Conservation (phyloP, 305 asterid genomes). For the Plantago lanceolata region DNA sequence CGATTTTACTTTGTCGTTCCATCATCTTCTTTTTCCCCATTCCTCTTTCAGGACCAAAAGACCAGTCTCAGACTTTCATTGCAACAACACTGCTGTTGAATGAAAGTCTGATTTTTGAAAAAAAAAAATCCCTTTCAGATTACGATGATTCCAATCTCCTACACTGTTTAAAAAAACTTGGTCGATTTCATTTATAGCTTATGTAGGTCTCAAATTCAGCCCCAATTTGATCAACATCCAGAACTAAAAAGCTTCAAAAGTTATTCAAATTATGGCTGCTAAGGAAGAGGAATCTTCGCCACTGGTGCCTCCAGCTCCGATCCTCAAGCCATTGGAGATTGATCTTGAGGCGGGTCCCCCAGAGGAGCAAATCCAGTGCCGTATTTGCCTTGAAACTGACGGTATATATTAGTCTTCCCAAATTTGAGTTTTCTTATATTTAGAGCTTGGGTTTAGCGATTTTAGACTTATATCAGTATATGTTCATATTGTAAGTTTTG, state of each 20-base stretch:
- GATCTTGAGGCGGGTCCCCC: conserved; percentile 95
- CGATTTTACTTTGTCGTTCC: too few species aligned
- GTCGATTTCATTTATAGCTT: background rate
- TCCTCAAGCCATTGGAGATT: conserved; percentile 54
- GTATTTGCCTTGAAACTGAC: conserved; percentile 88
- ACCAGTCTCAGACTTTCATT: background rate
- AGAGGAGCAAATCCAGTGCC: conserved; percentile 87
- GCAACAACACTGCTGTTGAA: background rate
- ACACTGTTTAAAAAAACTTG: background rate
- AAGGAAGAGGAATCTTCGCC: conserved; percentile 57
- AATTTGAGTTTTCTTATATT: conserved; percentile 10
- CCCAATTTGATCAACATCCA: background rate
- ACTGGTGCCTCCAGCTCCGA: conserved; percentile 53
- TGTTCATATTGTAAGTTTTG: conserved; percentile 15
- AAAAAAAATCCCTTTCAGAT: too few species aligned
- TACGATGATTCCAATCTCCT: background rate
- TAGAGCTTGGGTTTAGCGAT: background rate
- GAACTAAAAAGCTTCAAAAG: background rate
- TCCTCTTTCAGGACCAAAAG: background rate
- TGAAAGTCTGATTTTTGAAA: background rate
- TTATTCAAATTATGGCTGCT: conserved; percentile 28
- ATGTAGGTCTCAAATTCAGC: background rate
- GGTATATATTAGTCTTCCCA: conserved; percentile 34
- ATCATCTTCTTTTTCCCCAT: background rate
- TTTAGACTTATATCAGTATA: conserved; percentile 7